These are phyloP conservation scores for Trypanosoma grayi DNA, from an alignment of 208 protist species.

Conservation along the genomic window DNA sequence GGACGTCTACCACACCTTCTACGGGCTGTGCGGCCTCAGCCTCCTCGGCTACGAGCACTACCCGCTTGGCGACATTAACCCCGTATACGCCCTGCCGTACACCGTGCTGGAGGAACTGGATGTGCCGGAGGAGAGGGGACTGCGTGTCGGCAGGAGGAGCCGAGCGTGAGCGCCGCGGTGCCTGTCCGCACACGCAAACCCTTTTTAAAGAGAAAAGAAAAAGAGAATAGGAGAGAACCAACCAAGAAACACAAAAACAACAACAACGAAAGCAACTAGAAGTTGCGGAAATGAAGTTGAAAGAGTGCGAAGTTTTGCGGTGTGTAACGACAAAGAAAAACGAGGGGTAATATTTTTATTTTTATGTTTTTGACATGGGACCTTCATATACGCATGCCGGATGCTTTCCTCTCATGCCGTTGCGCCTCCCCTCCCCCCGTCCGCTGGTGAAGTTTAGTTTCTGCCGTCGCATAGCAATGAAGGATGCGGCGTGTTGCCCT, in stretches of 20 bases:
- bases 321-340: too few species aligned
- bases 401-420: too few species aligned
- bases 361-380: too few species aligned
- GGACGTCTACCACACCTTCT: slow-evolving; percentile 99
- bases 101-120: slow-evolving; percentile 61
- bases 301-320: too few species aligned
- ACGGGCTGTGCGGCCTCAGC: slow-evolving; percentile 95
- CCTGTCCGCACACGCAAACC: neutral
- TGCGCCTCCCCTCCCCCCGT: too few species aligned
- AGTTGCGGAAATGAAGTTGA: neutral
- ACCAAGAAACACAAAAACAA: too few species aligned
- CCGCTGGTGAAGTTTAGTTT: neutral
- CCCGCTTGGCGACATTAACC: slow-evolving; percentile 70
- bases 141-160: slow-evolving; percentile 36
- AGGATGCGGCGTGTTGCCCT: slow-evolving; percentile 11
- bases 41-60: slow-evolving; percentile 90
- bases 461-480: slow-evolving; percentile 1
- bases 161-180: neutral
- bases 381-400: too few species aligned
- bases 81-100: slow-evolving; percentile 89
- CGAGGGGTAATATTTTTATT: slow-evolving; percentile 13
- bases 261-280: too few species aligned
- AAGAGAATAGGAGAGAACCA: neutral
- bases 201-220: neutral
- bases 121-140: slow-evolving; percentile 51